phyloP scores from a whole-genome alignment of 176 grass and related monocot genomes.

The Aegilops sharonensis region DNA sequence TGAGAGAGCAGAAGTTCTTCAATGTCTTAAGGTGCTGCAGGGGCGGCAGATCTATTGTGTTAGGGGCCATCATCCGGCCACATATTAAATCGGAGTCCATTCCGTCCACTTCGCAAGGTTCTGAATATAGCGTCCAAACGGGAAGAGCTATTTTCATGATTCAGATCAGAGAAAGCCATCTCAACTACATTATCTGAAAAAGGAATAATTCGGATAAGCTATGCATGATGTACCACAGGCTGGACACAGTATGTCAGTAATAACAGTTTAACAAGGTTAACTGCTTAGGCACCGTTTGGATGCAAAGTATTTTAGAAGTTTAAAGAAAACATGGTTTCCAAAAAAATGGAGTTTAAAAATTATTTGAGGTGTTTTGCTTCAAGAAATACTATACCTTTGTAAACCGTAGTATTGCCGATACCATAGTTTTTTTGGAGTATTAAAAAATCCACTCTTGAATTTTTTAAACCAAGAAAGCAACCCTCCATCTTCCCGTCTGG shows the following conservation, averaged over 20 bases:
- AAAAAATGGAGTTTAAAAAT: too few relatives aligned
- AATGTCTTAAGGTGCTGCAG: slow-evolving; percentile 75
- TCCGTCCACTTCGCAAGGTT: slow-evolving; percentile 69
- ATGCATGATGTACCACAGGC: background rate
- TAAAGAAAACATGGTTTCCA: too few relatives aligned
- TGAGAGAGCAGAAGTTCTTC: slow-evolving; percentile 87
- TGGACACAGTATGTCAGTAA: background rate
- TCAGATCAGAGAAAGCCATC: slow-evolving; percentile 79
- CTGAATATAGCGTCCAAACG: slow-evolving; percentile 96
- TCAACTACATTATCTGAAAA: slow-evolving; percentile 77
- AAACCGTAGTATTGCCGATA: too few relatives aligned
- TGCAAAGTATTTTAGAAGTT: too few relatives aligned
- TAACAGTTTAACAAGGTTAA: background rate
- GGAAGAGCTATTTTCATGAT: slow-evolving; percentile 80
- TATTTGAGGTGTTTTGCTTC: too few relatives aligned
- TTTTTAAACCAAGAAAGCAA: too few relatives aligned
- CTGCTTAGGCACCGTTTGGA: background rate
- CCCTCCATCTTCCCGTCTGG: too few relatives aligned
- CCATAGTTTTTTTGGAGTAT: too few relatives aligned
- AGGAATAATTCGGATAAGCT: slow-evolving; percentile 22
- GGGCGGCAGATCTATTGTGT: slow-evolving; percentile 55
- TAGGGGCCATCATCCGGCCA: slow-evolving; percentile 83
- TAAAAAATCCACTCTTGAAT: too few relatives aligned
- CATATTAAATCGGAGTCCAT: slow-evolving; percentile 91
- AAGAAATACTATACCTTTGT: too few relatives aligned